These are phyloP conservation scores for Ganoderma sp. DNA, from an alignment of 1,284 basidiomycete species.

Conservation along the genomic window DNA sequence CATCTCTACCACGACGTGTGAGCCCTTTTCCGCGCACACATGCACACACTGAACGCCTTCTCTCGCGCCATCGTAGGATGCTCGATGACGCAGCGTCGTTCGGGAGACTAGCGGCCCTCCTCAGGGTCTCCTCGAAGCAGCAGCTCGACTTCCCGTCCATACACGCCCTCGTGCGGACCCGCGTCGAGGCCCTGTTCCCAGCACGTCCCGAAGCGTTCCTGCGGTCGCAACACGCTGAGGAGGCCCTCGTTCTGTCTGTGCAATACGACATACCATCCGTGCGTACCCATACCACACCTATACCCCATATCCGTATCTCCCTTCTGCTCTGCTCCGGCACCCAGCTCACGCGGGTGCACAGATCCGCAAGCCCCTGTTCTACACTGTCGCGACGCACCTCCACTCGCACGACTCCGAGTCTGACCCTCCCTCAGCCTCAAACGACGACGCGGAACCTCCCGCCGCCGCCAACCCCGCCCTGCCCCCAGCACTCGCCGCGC, in stretches of 20 bases:
- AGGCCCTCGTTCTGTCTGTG: slow-evolving; percentile 56
- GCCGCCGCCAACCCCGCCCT: slow-evolving; percentile 26
- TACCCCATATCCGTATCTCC: too few species aligned
- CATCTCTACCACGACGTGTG: slow-evolving; percentile 71
- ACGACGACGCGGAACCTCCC: neutral
- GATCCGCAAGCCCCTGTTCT: slow-evolving; percentile 66
- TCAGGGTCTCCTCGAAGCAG: slow-evolving; percentile 58
- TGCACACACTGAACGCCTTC: neutral
- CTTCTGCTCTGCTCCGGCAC: neutral
- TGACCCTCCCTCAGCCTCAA: neutral
- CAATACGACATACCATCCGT: slow-evolving; percentile 53
- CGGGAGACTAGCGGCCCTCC: slow-evolving; percentile 52
- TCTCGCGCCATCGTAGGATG: slow-evolving; percentile 46
- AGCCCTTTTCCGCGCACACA: slow-evolving; percentile 39
- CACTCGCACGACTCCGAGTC: slow-evolving; percentile 49
- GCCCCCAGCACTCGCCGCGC: slow-evolving; percentile 33
- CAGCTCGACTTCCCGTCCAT: slow-evolving; percentile 62
- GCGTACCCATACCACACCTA: slow-evolving; percentile 32
- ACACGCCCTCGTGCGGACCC: slow-evolving; percentile 49
- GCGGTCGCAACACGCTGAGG: slow-evolving; percentile 47
- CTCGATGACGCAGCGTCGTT: slow-evolving; percentile 51
- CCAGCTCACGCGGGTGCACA: slow-evolving; percentile 35
- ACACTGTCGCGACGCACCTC: slow-evolving; percentile 61
- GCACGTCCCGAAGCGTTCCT: slow-evolving; percentile 36
- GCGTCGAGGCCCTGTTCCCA: slow-evolving; percentile 53